phyloP scores from a whole-genome alignment of 169 alveolate species.

The Neospora caninum region DNA sequence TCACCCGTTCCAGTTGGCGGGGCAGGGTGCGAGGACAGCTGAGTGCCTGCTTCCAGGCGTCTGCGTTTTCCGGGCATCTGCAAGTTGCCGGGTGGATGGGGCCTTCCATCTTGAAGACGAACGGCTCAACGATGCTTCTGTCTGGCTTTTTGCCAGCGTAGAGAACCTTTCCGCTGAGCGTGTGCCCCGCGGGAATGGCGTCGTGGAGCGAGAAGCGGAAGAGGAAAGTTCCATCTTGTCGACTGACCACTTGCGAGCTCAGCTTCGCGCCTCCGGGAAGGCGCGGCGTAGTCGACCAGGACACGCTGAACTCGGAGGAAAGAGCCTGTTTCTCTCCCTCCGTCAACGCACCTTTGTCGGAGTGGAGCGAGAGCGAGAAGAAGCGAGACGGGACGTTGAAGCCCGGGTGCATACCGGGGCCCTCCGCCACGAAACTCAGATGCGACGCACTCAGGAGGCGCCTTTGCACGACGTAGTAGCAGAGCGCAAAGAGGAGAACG shows the following conservation, averaged over 20 bases:
- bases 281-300: neutral
- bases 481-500: neutral
- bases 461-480: neutral
- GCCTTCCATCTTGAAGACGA: neutral
- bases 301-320: neutral
- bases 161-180: neutral
- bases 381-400: neutral
- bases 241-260: neutral
- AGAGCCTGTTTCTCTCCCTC: neutral
- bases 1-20: conserved; percentile 1
- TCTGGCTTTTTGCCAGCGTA: neutral
- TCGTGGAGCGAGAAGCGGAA: neutral
- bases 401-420: neutral
- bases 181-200: neutral
- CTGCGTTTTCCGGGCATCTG: neutral
- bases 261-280: conserved; percentile 12
- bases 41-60: conserved; percentile 6
- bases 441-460: neutral
- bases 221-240: neutral
- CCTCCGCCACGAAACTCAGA: neutral
- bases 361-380: neutral
- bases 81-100: neutral
- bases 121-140: neutral
- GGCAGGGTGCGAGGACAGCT: neutral
- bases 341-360: neutral